phyloP scores from a whole-genome alignment of 495 filamentous ascomycete species.

The Aspergillus incahuasiensis region DNA sequence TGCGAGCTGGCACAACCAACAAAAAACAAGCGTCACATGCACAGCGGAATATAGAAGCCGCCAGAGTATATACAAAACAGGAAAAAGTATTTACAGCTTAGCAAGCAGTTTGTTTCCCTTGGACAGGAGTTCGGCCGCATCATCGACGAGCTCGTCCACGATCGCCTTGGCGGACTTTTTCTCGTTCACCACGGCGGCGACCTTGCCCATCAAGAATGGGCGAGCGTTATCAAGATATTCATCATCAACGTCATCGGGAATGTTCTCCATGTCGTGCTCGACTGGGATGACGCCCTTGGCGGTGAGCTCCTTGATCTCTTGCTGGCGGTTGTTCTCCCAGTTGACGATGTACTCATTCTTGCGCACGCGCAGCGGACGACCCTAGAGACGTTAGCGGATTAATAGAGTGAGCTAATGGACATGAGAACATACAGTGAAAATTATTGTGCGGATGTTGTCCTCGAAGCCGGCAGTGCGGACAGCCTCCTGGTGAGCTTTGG shows the following conservation, averaged over 20 bases:
- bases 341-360: conserved; percentile 89
- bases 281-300: conserved; percentile 85
- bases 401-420: neutral
- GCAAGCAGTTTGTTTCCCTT: conserved; percentile 60
- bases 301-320: conserved; percentile 89
- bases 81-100: conserved; percentile 52
- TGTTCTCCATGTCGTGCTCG: conserved; percentile 87
- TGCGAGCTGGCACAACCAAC: too few relatives aligned
- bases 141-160: conserved; percentile 89
- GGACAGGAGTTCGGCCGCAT: conserved; percentile 66
- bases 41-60: conserved; percentile 4
- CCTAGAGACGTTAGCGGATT: conserved; percentile 34
- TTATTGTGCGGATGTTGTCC: conserved; percentile 93
- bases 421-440: conserved; percentile 69
- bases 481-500: conserved; percentile 93
- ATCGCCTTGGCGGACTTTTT: conserved; percentile 89
- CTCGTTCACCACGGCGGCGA: conserved; percentile 87
- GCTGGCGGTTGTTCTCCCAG: conserved; percentile 87
- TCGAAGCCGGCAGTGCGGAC: conserved; percentile 88
- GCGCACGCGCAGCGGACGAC: conserved; percentile 87
- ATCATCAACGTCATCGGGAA: conserved; percentile 64
- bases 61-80: neutral
- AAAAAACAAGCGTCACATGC: neutral
- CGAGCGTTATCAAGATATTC: conserved; percentile 87
- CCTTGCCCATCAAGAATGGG: conserved; percentile 95